Conservation (phyloP, 768 basidiomycete genomes). For the Lentinula boryana region DNA sequence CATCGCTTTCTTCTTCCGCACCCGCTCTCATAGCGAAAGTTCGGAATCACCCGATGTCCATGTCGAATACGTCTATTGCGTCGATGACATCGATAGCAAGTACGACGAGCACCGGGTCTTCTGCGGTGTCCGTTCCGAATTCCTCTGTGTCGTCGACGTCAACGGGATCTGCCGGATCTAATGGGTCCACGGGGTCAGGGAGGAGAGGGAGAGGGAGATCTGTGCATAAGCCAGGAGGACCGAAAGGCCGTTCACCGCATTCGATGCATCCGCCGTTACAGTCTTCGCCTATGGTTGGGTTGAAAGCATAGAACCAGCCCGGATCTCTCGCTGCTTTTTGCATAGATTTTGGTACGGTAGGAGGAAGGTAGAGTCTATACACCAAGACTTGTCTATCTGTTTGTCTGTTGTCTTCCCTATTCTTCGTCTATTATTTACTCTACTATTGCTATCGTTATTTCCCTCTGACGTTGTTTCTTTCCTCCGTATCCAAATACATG, state of each 20-base stretch:
- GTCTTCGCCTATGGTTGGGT: constrained; percentile 3
- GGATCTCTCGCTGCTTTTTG: background rate
- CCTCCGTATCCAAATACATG: background rate
- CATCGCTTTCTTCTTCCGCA: background rate
- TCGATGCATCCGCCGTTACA: constrained; percentile 1
- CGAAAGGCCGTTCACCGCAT: constrained; percentile 2
- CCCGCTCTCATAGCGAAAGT: background rate
- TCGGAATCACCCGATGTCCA: background rate
- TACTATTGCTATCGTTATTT: background rate
- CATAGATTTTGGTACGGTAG: background rate
- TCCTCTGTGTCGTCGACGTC: background rate
- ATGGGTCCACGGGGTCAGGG: background rate
- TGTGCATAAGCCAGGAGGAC: background rate
- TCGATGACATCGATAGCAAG: background rate
- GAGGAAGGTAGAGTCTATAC: background rate
- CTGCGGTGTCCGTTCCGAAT: background rate
- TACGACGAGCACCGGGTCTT: background rate
- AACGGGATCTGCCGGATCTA: background rate
- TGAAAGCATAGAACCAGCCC: background rate
- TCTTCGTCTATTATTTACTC: background rate
- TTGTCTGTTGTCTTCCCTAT: background rate
- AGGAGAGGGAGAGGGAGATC: background rate
- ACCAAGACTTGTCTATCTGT: background rate
- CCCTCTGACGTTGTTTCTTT: background rate
- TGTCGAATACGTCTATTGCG: background rate